These are phyloP conservation scores for Wickerhamomyces bovis DNA, from an alignment of 805 yeast species.

Conservation along the genomic window DNA sequence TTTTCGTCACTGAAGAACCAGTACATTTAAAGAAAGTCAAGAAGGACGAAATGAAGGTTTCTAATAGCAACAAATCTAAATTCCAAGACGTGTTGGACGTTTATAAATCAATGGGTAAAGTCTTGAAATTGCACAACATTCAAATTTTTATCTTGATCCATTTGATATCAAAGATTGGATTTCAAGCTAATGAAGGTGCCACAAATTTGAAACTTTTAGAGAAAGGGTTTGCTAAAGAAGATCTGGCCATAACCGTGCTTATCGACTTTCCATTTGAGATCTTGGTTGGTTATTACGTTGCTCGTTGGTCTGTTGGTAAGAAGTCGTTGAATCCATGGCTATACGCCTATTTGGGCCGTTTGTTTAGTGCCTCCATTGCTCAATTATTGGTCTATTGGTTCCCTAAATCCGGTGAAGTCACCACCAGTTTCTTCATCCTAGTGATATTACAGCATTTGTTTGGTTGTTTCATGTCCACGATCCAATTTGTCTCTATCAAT, in stretches of 20 bases:
- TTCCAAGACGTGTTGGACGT: conserved; percentile 30
- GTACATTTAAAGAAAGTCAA: conserved; percentile 31
- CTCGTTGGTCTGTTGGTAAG: conserved; percentile 82
- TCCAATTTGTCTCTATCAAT: conserved; percentile 89
- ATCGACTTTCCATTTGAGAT: conserved; percentile 96
- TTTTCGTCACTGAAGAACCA: conserved; percentile 70
- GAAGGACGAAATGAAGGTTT: conserved; percentile 25
- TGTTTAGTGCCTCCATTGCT: conserved; percentile 69
- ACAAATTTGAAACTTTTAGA: conserved; percentile 88
- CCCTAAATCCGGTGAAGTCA: conserved; percentile 49
- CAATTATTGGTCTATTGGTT: conserved; percentile 66
- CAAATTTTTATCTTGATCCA: conserved; percentile 71
- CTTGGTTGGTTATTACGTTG: conserved; percentile 91
- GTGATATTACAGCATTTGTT: conserved; percentile 79
- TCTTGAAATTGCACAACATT: conserved; percentile 64
- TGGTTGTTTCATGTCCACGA: conserved; percentile 88
- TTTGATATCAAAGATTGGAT: conserved; percentile 79
- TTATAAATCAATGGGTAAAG: conserved; percentile 60
- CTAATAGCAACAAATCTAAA: conserved; percentile 14
- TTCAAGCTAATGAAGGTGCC: conserved; percentile 94
- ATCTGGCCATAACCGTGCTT: conserved; percentile 83
- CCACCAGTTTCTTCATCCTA: conserved; percentile 51
- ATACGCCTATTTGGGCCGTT: conserved; percentile 76
- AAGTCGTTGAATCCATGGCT: conserved; percentile 86
- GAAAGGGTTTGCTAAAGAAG: conserved; percentile 89